Evolutionary conservation across 1,284 basidiomycete genomes (phyloP).

Genomic region (Trametes polyzona): DNA sequence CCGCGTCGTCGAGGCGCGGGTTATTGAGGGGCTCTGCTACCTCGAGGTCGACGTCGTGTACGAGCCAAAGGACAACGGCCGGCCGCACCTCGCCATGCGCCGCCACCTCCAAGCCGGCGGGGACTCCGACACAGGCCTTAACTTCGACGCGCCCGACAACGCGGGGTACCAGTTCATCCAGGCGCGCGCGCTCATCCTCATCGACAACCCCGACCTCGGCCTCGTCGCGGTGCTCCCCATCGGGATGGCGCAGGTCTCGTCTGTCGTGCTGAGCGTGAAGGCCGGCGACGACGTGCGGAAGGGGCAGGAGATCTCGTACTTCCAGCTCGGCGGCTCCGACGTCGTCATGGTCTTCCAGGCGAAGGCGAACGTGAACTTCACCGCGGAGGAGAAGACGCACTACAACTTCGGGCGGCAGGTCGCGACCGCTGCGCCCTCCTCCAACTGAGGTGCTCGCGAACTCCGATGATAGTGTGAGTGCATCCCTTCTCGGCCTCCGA

Average conservation of each 20-base stretch:
- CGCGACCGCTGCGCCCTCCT: not conserved
- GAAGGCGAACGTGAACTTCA: constrained; percentile 22
- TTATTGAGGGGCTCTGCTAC: constrained; percentile 27
- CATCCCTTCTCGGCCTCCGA: too few species aligned
- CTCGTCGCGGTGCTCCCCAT: constrained; percentile 31
- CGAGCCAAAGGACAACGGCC: not conserved
- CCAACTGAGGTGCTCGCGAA: too few species aligned
- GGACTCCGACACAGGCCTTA: not conserved
- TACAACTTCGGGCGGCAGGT: constrained; percentile 20
- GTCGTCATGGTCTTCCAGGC: constrained; percentile 29
- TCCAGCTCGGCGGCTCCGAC: constrained; percentile 29
- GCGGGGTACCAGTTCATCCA: constrained; percentile 34
- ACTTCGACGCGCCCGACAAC: constrained; percentile 26
- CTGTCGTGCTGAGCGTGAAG: constrained; percentile 25
- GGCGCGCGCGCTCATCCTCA: constrained; percentile 26
- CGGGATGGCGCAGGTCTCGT: constrained; percentile 32
- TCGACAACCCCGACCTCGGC: constrained; percentile 23
- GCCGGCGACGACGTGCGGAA: constrained; percentile 20
- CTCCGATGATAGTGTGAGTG: too few species aligned
- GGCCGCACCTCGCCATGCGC: constrained; percentile 10
- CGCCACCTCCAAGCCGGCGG: constrained; percentile 6
- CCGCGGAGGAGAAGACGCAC: constrained; percentile 13
- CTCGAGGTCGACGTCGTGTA: constrained; percentile 16
- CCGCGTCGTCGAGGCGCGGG: constrained; percentile 22
- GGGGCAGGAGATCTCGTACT: constrained; percentile 27